Conservation (phyloP, 176 grass and related monocot genomes). For the Leersia perrieri region DNA sequence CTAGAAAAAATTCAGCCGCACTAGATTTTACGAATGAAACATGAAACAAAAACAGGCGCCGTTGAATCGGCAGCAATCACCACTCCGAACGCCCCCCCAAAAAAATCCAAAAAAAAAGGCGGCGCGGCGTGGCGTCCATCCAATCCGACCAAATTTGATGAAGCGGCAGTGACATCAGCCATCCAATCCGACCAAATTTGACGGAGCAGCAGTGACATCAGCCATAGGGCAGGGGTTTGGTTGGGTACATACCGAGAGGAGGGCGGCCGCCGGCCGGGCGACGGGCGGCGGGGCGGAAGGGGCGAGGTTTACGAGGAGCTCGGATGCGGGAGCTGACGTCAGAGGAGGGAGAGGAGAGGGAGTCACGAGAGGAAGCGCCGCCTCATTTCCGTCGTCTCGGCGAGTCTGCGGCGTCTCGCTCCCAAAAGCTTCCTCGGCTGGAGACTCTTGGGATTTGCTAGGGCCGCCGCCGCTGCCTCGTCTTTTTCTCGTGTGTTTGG, state of each 20-base stretch:
- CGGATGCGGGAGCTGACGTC: not conserved
- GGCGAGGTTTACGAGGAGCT: not conserved
- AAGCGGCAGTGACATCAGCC: not conserved
- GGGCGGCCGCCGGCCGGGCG: too few relatives aligned
- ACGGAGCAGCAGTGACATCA: not conserved
- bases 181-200: not conserved
- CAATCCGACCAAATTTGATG: not conserved
- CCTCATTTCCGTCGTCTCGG: not conserved
- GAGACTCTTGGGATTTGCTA: conserved; percentile 1
- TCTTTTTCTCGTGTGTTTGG: not conserved
- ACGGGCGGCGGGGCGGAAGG: not conserved
- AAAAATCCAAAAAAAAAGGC: not conserved
- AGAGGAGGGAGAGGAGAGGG: not conserved
- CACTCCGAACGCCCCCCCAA: not conserved
- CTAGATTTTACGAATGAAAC: not conserved
- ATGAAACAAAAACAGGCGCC: not conserved
- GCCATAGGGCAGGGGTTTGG: too few relatives aligned
- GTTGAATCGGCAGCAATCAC: not conserved
- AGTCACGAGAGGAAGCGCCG: not conserved
- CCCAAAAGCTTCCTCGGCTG: too few relatives aligned
- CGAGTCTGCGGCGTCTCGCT: too few relatives aligned
- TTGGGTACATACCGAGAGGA: not conserved
- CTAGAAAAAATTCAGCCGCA: not conserved
- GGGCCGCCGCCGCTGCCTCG: not conserved
- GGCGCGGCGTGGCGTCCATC: too few relatives aligned